Evolutionary conservation across 495 filamentous ascomycete species (phyloP).

Genomic region (Penicillium bovifimosum): DNA sequence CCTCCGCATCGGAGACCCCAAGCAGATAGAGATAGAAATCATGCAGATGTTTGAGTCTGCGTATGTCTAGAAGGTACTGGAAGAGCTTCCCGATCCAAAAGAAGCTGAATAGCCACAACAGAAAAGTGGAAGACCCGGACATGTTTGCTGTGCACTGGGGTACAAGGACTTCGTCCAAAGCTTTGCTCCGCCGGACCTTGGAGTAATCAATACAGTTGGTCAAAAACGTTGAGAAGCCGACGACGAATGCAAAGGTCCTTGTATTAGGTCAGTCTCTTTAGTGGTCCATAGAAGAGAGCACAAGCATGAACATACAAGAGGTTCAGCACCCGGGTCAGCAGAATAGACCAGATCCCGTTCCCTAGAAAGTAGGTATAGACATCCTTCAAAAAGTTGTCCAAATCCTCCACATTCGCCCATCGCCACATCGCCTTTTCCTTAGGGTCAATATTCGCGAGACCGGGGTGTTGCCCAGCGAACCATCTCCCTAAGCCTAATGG

Average conservation of each 20-base stretch:
- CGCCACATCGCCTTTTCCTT: conserved; percentile 88
- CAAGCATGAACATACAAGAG: conserved; percentile 56
- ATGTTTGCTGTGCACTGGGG: conserved; percentile 82
- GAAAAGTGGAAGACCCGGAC: conserved; percentile 70
- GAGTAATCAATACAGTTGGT: conserved; percentile 81
- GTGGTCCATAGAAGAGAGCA: background rate
- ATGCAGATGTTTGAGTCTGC: conserved; percentile 69
- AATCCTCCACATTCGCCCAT: conserved; percentile 88
- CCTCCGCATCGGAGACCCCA: conserved; percentile 81
- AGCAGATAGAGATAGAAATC: conserved; percentile 87
- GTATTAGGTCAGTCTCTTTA: conserved; percentile 5
- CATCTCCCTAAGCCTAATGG: conserved; percentile 22
- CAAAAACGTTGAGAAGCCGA: conserved; percentile 78
- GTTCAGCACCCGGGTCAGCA: conserved; percentile 62
- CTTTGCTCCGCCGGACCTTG: conserved; percentile 67
- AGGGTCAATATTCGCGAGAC: conserved; percentile 53
- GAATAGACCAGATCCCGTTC: conserved; percentile 84
- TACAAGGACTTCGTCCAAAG: conserved; percentile 69
- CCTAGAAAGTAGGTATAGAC: conserved; percentile 88
- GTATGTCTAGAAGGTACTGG: conserved; percentile 68
- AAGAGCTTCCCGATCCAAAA: conserved; percentile 80
- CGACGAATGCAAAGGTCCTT: conserved; percentile 70
- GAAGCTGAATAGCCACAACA: conserved; percentile 82
- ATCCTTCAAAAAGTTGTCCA: conserved; percentile 85
- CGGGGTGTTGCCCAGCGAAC: conserved; percentile 32